Evolutionary conservation across 345 rosid species (phyloP), one percentile per base, ranked within the genome.

Genomic region (Rhizophora mangle): DNA sequence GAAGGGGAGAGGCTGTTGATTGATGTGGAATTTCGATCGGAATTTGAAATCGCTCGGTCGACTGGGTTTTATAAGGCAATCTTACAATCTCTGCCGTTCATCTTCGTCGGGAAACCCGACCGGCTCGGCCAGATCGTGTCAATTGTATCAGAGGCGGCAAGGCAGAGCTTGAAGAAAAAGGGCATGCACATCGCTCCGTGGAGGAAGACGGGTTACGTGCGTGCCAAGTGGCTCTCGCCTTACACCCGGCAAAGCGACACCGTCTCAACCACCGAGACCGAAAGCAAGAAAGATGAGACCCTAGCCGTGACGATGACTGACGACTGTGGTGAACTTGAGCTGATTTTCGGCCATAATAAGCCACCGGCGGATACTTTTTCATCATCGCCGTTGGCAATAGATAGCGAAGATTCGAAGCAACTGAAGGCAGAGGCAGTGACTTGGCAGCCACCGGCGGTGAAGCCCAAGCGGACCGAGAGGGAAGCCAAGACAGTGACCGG

Each of bases 101-200:
- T 88, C 64, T 96, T 87, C 68, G 89, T 92, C 2, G 97, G 99
- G 4, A 87, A 76, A 74, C 59, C 81, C 24, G 93, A 89, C 60
- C 84, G 98, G 72, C 88, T 92, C 3, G 82, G 84, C 59, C 88
- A 77, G 82, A 88, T 96, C 53, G 81, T 92, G 31, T 36, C 77
- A 20, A 71, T 89, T 19, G 76, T 85, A 36, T 87, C 89, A 29
- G 86, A 96, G 79, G 96, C 95, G 0, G 91, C 91, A 29, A 85
- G 75, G 39, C 90, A 85, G 85, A 85, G 94, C 79, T 57, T 92
- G 82, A 96, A 86, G 89, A 96, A 90, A 85, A 92, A 86, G 63
- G 97, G 93, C 24, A 91, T 96, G 90, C 90, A 80, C 59, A 51
- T 90, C 46, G 88, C 99, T 36, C 97, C 99, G 0, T 96, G 97